Evolutionary conservation across 1,139 yeast genomes (phyloP).

Genomic region (Protomyces inouyei): DNA sequence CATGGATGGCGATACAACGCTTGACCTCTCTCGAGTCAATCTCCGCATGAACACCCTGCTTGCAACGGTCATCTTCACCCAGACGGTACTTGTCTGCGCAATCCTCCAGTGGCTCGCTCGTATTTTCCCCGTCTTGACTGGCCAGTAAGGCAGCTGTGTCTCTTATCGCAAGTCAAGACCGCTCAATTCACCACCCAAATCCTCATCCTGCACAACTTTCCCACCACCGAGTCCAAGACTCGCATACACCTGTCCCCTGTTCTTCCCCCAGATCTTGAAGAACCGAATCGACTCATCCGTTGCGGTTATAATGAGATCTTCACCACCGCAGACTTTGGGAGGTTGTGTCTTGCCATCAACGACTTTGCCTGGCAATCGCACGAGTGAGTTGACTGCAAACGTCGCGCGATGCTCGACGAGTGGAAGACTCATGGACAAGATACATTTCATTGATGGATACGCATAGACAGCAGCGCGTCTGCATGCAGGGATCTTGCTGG

Average conservation of each 20-base stretch:
- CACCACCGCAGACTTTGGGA: background rate
- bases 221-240: slow-evolving; percentile 19
- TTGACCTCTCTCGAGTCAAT: background rate
- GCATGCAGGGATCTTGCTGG: background rate
- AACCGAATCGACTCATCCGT: slow-evolving; percentile 23
- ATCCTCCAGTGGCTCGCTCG: background rate
- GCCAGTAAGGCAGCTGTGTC: background rate
- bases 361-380: background rate
- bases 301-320: slow-evolving; percentile 13
- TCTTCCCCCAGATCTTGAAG: background rate
- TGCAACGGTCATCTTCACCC: background rate
- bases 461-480: slow-evolving; percentile 52
- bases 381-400: slow-evolving; percentile 54
- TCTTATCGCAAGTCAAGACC: background rate
- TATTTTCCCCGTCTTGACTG: background rate
- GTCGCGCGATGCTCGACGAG: slow-evolving; percentile 53
- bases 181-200: background rate
- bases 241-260: background rate
- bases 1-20: no score
- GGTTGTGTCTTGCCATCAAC: background rate
- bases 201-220: slow-evolving; percentile 1
- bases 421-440: slow-evolving; percentile 50
- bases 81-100: background rate
- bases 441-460: slow-evolving; percentile 58
- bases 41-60: background rate